Base-by-base conservation (phyloP, 75 land plant genomes). In the Azolla pinnata region DNA sequence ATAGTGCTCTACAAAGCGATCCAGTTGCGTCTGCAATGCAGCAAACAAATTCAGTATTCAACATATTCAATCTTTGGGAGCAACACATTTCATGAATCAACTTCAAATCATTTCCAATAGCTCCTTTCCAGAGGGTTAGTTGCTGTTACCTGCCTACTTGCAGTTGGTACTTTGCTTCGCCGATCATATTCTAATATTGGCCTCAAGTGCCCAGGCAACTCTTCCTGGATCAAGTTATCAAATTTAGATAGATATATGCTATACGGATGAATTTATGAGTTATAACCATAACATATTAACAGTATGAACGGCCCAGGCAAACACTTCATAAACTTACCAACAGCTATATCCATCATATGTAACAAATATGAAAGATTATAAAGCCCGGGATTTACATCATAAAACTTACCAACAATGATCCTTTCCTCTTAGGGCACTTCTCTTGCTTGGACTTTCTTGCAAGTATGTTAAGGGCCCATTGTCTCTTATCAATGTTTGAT, bases 391-490 rank as follows among this genome's bases (percentile, higher is more conserved):
- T n/a, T n/a, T n/a, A n/a, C n/a, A n/a, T n/a, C n/a, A n/a, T n/a
- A 58, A 44, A 10, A 64, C 67, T 60, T 78, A 93, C 98, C 69
- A 93, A 59, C 58, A 82, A 69, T 31, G 88, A 59, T 70, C 77
- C 29, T 40, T 60, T 38, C 55, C 60, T 49, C 55, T 70, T 34
- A 60, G 48, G 57, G 7, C 25, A 47, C 24, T 49, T 59, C 8
- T 54, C 30, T 32, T 60, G 58, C 26, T 73, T 75, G 35, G 63
- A 62, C 75, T 82, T 90, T 56, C 99, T 83, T 30, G 99, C 99
- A 54, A 95, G 81, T 31, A 95, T 68, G 61, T 86, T 86, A 42
- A 83, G 67, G 0, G 99, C 99, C 99, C 91, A 90, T 63, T 84
- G 84, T 55, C 76, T 79, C 73, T 86, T 95, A 62, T 90, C 88